phyloP scores from a whole-genome alignment of 2,329 filamentous ascomycete species.

The Macroventuria anomochaeta region DNA sequence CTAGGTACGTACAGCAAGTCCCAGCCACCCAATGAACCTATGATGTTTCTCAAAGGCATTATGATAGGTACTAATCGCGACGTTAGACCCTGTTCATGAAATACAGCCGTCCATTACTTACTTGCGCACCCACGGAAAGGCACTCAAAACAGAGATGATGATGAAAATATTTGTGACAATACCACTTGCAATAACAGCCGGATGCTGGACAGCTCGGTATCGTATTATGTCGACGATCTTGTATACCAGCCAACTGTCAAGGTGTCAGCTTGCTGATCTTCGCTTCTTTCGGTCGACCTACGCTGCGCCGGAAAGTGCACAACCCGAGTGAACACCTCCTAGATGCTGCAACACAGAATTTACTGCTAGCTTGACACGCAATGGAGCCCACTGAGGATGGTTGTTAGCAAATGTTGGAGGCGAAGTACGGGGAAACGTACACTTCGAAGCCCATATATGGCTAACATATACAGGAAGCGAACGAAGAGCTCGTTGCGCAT shows the following conservation, averaged over 20 bases:
- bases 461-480: constrained; percentile 41
- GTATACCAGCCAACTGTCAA: constrained; percentile 41
- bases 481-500: constrained; percentile 45
- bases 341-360: constrained; percentile 44
- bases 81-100: constrained; percentile 17
- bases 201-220: constrained; percentile 42
- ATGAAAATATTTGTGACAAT: constrained; percentile 46
- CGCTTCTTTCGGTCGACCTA: constrained; percentile 18
- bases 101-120: constrained; percentile 8
- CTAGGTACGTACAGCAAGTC: constrained; percentile 38
- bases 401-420: constrained; percentile 7
- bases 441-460: constrained; percentile 39
- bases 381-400: constrained; percentile 40
- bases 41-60: constrained; percentile 48
- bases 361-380: constrained; percentile 38
- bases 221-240: constrained; percentile 46
- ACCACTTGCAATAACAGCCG: constrained; percentile 41
- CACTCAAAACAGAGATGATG: constrained; percentile 45
- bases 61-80: constrained; percentile 37
- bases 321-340: constrained; percentile 46
- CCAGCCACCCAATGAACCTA: constrained; percentile 46
- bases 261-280: constrained; percentile 14
- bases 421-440: background rate
- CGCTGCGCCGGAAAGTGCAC: constrained; percentile 44
- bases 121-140: constrained; percentile 48